These are phyloP conservation scores for Rehmannia glutinosa DNA, from an alignment of 257 asterid species.

Conservation along the genomic window DNA sequence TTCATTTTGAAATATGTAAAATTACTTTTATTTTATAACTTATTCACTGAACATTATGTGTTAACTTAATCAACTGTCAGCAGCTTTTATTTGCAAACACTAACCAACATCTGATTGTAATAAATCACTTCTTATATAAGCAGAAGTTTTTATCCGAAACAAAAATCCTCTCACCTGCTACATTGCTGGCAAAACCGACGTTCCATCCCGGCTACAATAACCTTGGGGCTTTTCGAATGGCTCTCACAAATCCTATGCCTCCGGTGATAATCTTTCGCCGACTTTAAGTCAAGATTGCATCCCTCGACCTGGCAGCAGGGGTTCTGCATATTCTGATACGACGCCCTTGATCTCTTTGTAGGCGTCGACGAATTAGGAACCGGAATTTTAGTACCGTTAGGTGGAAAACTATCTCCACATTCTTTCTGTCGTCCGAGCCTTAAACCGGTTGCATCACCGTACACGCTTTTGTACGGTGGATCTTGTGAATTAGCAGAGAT, in stretches of 20 bases:
- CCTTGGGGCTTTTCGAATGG: constrained; percentile 69
- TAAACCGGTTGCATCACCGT: constrained; percentile 21
- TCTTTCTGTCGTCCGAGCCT: constrained; percentile 31
- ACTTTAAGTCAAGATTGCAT: constrained; percentile 55
- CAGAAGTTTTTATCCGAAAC: too few relatives aligned
- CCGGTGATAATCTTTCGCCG: constrained; percentile 68
- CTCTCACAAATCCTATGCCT: constrained; percentile 58
- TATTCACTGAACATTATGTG: too few relatives aligned
- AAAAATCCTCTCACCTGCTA: constrained; percentile 47
- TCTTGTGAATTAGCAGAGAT: too few relatives aligned
- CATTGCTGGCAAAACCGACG: constrained; percentile 84
- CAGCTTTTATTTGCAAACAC: too few relatives aligned
- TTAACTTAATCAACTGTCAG: too few relatives aligned
- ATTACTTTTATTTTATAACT: too few relatives aligned
- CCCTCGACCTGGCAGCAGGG: constrained; percentile 81
- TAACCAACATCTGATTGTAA: too few relatives aligned
- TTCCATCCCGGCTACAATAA: constrained; percentile 55
- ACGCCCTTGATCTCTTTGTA: constrained; percentile 32
- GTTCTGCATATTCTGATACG: constrained; percentile 38
- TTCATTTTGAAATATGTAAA: too few relatives aligned
- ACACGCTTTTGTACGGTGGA: background rate
- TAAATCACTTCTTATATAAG: too few relatives aligned
- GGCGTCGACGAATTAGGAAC: constrained; percentile 18
- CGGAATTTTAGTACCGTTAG: background rate
- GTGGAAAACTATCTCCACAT: background rate